Evolutionary conservation across 75 land plant species (phyloP).

Genomic region (Sequoiadendron giganteum): DNA sequence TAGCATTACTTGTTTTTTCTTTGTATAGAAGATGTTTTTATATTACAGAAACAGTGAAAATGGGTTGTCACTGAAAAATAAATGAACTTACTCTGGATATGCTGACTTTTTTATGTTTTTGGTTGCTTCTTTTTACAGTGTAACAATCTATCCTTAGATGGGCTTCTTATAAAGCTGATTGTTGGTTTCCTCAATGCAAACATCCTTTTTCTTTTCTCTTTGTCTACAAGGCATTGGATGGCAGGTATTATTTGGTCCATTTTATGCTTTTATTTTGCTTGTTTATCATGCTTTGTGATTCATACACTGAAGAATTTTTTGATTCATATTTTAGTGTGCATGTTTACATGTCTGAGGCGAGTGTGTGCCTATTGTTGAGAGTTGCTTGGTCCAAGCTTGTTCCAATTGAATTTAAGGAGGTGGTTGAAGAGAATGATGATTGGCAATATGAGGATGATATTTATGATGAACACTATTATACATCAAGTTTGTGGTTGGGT

Average conservation of each 20-base stretch:
- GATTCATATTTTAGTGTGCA: constrained; percentile 42
- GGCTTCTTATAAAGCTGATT: constrained; percentile 70
- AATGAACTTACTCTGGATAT: neutral
- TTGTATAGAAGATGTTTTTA: neutral
- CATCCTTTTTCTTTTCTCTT: constrained; percentile 73
- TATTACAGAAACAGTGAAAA: neutral
- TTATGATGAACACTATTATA: constrained; percentile 40
- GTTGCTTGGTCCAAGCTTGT: constrained; percentile 79
- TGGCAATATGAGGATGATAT: constrained; percentile 45
- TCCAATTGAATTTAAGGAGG: constrained; percentile 28
- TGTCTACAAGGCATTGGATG: constrained; percentile 84
- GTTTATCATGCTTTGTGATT: neutral
- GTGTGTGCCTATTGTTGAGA: constrained; percentile 86
- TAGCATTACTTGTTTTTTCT: neutral
- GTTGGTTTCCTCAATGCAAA: constrained; percentile 94
- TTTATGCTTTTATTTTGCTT: constrained; percentile 4
- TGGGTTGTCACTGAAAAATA: neutral
- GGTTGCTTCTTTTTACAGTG: constrained; percentile 37
- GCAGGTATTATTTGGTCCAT: constrained; percentile 49
- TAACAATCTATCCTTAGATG: constrained; percentile 81
- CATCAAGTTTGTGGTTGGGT: constrained; percentile 74
- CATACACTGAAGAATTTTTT: constrained; percentile 3
- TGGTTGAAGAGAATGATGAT: constrained; percentile 43
- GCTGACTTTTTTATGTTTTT: neutral
- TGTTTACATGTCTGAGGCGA: constrained; percentile 91